phyloP scores from a whole-genome alignment of 345 rosid genomes.

The Dimocarpus longan region DNA sequence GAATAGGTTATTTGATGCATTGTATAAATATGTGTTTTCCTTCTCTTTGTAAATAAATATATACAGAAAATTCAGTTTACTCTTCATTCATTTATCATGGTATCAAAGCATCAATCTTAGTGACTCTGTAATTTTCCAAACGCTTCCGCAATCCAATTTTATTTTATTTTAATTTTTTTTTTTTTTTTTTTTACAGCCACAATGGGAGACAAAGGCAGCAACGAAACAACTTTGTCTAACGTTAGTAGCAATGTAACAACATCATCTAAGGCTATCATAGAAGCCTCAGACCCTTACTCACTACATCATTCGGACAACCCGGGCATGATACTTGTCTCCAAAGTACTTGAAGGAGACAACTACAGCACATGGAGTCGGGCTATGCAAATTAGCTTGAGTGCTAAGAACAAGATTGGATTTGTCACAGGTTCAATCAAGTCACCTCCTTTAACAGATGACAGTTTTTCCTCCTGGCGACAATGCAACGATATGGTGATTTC shows the following conservation, averaged over 20 bases:
- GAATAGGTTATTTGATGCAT: too few relatives aligned
- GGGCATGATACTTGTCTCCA: neutral
- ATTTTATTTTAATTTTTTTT: too few relatives aligned
- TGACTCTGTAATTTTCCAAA: neutral
- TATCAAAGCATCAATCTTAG: neutral
- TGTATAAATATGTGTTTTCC: too few relatives aligned
- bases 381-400: neutral
- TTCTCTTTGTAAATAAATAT: too few relatives aligned
- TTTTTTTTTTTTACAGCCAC: neutral
- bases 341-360: neutral
- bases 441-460: neutral
- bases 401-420: neutral
- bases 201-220: neutral
- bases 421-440: neutral
- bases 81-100: neutral
- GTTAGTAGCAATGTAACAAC: too few relatives aligned
- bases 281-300: neutral
- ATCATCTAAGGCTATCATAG: neutral
- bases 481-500: too few relatives aligned
- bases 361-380: neutral
- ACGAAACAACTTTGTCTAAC: too few relatives aligned
- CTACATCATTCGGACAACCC: neutral
- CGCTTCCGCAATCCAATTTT: neutral
- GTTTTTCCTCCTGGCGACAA: too few relatives aligned
- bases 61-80: too few relatives aligned